Evolutionary conservation across 768 basidiomycete species (phyloP), one percentile per base, ranked within the genome.

Genomic region (Pleurotus cornucopiae): DNA sequence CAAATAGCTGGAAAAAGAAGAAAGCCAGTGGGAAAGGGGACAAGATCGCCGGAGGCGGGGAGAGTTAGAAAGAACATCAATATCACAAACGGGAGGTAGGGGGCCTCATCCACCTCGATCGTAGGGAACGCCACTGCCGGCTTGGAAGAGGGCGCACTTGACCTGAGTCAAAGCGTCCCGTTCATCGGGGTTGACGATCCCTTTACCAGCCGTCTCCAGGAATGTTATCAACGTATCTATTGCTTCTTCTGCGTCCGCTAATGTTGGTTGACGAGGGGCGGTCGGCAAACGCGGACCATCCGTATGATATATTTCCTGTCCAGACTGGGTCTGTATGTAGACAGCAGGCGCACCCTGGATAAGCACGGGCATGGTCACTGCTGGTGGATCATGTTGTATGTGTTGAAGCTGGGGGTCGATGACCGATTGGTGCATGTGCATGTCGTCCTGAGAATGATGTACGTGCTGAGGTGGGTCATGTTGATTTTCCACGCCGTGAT

Each of bases 71-170:
- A 48, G n/a, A 21, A 49, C 25, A 49, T 21, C 30, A 49, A 49
- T 16, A 30, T 16, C 48, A 49, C 26, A 49, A 38, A 30, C 16
- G 30, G 48, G 30, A 26, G 6, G 16, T 1, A 49, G 4, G 18
- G 21, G 26, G 6, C 12, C 16, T 26, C 30, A 49, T 12, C 18
- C 48, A 21, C 64, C 5, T 49, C 58, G 14, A 41, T 40, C 58
- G 43, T 41, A 51, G 7, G 55, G 38, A 7, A 49, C 25, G n/a
- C 58, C 55, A 71, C 60, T 65, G 5, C 60, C 69, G 38, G 74
- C 71, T 59, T 82, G 79, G 63, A 84, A 83, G 56, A 86, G 71
- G 16, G 76, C 76, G 51, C 67, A 72, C 67, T 83, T 84, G 62
- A 85, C 72, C 46, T 75, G 71, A 16, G 66, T 59, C 43, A 86